These are phyloP conservation scores for Penicillium verrucosum DNA, from an alignment of 2,329 filamentous ascomycete species.

Conservation along the genomic window DNA sequence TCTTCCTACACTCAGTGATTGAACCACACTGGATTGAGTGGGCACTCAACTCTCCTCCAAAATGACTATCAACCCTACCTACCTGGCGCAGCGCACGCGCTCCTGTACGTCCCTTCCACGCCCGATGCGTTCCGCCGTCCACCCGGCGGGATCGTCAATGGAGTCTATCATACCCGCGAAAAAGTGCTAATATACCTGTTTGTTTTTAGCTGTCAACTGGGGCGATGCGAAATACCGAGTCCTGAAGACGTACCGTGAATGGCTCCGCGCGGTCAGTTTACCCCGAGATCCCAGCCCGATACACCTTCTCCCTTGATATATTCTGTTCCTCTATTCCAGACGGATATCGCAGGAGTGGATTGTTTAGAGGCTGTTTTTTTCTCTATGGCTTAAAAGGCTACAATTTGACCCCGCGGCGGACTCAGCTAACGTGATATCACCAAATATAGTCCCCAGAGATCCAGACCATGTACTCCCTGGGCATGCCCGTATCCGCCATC, in stretches of 20 bases:
- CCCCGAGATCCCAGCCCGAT: slow-evolving; percentile 11
- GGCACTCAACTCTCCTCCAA: slow-evolving; percentile 30
- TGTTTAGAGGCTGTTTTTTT: neutral
- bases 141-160: slow-evolving; percentile 13
- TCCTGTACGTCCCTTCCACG: slow-evolving; percentile 59
- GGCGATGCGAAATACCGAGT: slow-evolving; percentile 83
- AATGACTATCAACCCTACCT: slow-evolving; percentile 90
- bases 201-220: slow-evolving; percentile 74
- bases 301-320: slow-evolving; percentile 5
- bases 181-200: slow-evolving; percentile 24
- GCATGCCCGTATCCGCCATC: slow-evolving; percentile 79
- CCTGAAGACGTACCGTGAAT: slow-evolving; percentile 85
- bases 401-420: neutral
- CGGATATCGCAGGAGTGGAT: no score
- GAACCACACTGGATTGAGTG: slow-evolving; percentile 21
- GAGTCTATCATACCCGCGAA: neutral
- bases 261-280: slow-evolving; percentile 85
- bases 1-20: slow-evolving; percentile 16
- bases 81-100: slow-evolving; percentile 77
- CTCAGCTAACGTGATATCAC: slow-evolving; percentile 10
- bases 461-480: slow-evolving; percentile 93
- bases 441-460: slow-evolving; percentile 79
- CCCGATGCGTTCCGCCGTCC: slow-evolving; percentile 20
- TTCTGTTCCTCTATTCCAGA: neutral
- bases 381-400: neutral